phyloP scores from a whole-genome alignment of 176 grass and related monocot species.

The Cymbopogon citratus region DNA sequence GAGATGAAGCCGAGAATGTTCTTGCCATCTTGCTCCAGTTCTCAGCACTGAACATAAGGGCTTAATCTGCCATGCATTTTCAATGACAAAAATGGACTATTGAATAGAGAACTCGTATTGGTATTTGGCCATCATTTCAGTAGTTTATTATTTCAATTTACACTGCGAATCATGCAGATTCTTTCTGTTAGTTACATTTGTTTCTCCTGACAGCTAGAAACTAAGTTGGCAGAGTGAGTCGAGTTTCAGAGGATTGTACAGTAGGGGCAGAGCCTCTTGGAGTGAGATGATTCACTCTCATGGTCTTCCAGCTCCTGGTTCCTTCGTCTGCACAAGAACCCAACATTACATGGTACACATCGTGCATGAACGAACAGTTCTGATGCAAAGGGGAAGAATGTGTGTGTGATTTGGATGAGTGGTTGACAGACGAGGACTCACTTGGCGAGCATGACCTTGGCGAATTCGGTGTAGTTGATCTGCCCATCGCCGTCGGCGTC shows the following conservation, averaged over 20 bases:
- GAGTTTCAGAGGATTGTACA: slow-evolving; percentile 57
- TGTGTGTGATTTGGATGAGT: no score
- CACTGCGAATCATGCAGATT: neutral
- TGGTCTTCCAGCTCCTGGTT: slow-evolving; percentile 23
- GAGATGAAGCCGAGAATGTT: neutral
- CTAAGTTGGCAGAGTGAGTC: neutral
- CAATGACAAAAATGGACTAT: neutral
- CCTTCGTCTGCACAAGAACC: slow-evolving; percentile 32
- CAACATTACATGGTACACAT: neutral
- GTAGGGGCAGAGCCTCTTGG: neutral
- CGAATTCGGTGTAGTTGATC: slow-evolving; percentile 87
- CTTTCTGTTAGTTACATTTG: slow-evolving; percentile 8
- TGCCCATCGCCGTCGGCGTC: slow-evolving; percentile 68
- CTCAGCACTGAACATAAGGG: neutral
- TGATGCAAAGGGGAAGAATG: no score
- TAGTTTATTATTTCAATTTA: neutral
- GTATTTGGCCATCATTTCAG: neutral
- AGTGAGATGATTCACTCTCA: neutral
- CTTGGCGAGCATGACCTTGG: slow-evolving; percentile 88
- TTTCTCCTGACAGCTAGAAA: neutral
- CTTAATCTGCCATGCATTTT: neutral
- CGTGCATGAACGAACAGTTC: no score
- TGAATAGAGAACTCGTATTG: neutral
- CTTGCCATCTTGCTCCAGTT: neutral
- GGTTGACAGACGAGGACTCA: slow-evolving; percentile 12